phyloP scores from a whole-genome alignment of 371 early-diverging fungal genomes.

The Zychaea mexicana region DNA sequence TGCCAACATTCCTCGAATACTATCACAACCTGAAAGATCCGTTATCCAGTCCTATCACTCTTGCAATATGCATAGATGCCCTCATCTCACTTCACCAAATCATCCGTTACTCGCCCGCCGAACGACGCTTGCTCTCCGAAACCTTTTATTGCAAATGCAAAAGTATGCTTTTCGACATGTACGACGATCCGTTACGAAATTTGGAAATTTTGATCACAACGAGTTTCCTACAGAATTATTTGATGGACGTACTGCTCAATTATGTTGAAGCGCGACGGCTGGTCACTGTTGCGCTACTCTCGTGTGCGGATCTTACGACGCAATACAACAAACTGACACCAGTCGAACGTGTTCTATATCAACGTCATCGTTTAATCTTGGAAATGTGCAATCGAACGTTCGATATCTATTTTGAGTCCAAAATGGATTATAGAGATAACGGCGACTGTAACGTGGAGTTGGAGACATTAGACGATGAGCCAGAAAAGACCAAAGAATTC shows the following conservation, averaged over 20 bases:
- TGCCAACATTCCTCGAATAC: conserved; percentile 2
- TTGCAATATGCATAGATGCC: conserved; percentile 15
- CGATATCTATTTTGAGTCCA: background rate
- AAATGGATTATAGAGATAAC: background rate
- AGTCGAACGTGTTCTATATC: background rate
- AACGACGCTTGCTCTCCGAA: conserved; percentile 15
- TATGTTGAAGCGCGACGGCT: conserved; percentile 6
- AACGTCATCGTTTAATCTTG: background rate
- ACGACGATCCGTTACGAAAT: conserved; percentile 18
- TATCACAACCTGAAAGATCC: conserved; percentile 12
- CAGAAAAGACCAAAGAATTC: background rate
- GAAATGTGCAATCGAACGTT: background rate
- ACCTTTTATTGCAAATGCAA: conserved; percentile 12
- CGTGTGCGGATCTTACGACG: background rate
- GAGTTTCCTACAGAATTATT: background rate
- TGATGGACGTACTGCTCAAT: background rate
- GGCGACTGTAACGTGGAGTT: background rate
- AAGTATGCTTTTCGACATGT: conserved; percentile 14
- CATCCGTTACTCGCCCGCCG: background rate
- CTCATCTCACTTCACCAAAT: background rate
- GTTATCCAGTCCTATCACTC: conserved; percentile 6
- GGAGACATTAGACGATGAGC: conserved; percentile 2
- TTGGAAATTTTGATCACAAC: conserved; percentile 16
- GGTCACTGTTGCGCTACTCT: background rate
- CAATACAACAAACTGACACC: background rate